These are phyloP conservation scores for Tulasnella sp. DNA, from an alignment of 768 basidiomycete species.

Conservation along the genomic window DNA sequence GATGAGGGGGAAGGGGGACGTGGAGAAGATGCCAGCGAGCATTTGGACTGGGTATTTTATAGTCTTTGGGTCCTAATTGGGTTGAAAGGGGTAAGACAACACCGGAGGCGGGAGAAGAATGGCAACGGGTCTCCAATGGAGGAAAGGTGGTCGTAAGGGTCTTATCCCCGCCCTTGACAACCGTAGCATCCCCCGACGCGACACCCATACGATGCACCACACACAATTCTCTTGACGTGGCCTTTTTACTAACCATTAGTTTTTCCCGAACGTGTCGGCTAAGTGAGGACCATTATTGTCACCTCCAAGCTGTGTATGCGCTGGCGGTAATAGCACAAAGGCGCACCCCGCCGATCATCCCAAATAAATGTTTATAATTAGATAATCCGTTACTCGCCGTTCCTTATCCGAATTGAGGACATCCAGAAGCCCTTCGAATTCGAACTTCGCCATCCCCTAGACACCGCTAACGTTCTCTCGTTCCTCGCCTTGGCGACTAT, in stretches of 20 bases:
- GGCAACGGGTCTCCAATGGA: not conserved
- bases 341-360: not conserved
- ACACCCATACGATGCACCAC: not conserved
- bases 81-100: not conserved
- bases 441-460: not conserved
- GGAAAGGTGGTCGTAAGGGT: not conserved
- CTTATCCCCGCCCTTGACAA: not conserved
- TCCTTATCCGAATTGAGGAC: not conserved
- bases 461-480: not conserved
- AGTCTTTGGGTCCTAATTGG: not conserved
- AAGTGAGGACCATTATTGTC: not conserved
- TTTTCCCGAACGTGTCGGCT: not conserved
- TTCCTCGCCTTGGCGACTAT: not conserved
- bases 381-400: not conserved
- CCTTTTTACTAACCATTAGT: not conserved
- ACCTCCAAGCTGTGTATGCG: not conserved
- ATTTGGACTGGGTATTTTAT: not conserved
- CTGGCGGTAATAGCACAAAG: not conserved
- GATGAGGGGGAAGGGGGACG: not conserved
- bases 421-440: not conserved
- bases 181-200: not conserved
- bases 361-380: not conserved
- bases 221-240: not conserved
- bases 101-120: not conserved
- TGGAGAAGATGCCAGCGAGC: not conserved